A percentile compares a stretch with the other conserved stretches of the same genome.
phyloP scores from a whole-genome alignment of 2,329 filamentous ascomycete species.

The Microsporum ferrugineum region DNA sequence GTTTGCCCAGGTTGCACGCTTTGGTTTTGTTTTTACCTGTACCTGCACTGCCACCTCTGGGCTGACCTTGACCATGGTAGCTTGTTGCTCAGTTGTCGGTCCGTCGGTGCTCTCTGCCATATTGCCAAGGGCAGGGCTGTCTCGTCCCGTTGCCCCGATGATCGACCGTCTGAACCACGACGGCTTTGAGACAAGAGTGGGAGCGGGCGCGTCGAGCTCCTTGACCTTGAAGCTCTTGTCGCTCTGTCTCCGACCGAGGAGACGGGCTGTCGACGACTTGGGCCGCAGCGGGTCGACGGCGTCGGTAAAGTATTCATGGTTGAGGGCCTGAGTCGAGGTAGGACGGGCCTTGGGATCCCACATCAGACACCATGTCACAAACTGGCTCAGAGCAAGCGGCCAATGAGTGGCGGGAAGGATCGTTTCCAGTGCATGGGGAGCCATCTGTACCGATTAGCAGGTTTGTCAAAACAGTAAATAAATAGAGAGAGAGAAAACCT shows the following conservation, averaged over 20 bases:
- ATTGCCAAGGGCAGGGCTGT: constrained; percentile 47
- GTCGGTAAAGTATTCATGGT: constrained; percentile 88
- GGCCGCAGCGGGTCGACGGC: constrained; percentile 83
- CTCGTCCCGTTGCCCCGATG: constrained; percentile 57
- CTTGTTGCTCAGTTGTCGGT: constrained; percentile 28
- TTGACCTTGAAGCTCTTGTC: constrained; percentile 56
- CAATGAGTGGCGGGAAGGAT: constrained; percentile 84
- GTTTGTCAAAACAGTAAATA: not conserved
- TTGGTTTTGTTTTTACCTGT: constrained; percentile 40
- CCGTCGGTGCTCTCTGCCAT: constrained; percentile 28
- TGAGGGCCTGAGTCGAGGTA: constrained; percentile 84
- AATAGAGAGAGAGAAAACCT: constrained; percentile 14
- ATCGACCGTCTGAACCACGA: constrained; percentile 97
- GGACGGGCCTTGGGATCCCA: constrained; percentile 92
- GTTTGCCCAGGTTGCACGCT: constrained; percentile 90
- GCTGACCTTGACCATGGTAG: constrained; percentile 28
- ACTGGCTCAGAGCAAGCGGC: constrained; percentile 76
- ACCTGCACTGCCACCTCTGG: constrained; percentile 25
- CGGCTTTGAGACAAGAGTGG: constrained; percentile 62
- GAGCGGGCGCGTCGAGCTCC: constrained; percentile 52
- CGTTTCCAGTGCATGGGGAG: constrained; percentile 89
- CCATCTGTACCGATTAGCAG: constrained; percentile 54
- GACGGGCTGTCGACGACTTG: constrained; percentile 75
- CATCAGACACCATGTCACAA: constrained; percentile 97
- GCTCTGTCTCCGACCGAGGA: constrained; percentile 82